phyloP scores from a whole-genome alignment of 2,329 filamentous ascomycete species.

The Cladosporium sp. region DNA sequence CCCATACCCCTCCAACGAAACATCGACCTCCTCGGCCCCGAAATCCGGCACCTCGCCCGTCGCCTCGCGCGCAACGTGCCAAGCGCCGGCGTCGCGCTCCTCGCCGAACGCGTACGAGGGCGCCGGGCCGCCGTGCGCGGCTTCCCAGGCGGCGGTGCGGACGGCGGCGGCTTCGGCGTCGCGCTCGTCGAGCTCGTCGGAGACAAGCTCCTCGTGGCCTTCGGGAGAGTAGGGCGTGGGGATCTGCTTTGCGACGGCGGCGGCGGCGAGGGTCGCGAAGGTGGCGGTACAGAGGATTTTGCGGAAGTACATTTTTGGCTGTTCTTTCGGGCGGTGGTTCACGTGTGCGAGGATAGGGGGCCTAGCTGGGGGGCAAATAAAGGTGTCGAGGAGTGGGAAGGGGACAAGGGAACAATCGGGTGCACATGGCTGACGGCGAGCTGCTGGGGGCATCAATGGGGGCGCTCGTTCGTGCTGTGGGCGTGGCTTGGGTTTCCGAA shows the following conservation, averaged over 20 bases:
- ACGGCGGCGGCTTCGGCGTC: conserved; percentile 11
- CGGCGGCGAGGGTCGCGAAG: conserved; percentile 10
- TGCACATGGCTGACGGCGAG: neutral
- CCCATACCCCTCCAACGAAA: neutral
- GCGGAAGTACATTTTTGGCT: conserved; percentile 5
- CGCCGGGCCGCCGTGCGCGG: conserved; percentile 12
- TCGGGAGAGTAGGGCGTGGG: conserved; percentile 7
- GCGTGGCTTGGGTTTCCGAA: conserved; percentile 2
- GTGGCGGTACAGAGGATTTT: conserved; percentile 6
- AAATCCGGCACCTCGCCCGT: neutral
- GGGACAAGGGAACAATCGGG: conserved; percentile 4
- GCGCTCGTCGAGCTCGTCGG: neutral
- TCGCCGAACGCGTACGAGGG: conserved; percentile 10
- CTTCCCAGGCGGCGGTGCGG: conserved; percentile 9
- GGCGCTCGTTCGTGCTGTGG: neutral
- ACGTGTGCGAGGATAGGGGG: too few species aligned
- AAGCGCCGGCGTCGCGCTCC: conserved; percentile 8
- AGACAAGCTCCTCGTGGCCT: neutral
- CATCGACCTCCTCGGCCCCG: neutral
- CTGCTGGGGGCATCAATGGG: neutral
- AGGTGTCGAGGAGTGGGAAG: neutral
- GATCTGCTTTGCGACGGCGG: conserved; percentile 10
- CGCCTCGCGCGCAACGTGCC: conserved; percentile 7
- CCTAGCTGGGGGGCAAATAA: neutral
- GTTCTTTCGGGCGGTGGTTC: neutral